Base-by-base conservation (phyloP, 768 basidiomycete species). In the Trametes gibbosa region DNA sequence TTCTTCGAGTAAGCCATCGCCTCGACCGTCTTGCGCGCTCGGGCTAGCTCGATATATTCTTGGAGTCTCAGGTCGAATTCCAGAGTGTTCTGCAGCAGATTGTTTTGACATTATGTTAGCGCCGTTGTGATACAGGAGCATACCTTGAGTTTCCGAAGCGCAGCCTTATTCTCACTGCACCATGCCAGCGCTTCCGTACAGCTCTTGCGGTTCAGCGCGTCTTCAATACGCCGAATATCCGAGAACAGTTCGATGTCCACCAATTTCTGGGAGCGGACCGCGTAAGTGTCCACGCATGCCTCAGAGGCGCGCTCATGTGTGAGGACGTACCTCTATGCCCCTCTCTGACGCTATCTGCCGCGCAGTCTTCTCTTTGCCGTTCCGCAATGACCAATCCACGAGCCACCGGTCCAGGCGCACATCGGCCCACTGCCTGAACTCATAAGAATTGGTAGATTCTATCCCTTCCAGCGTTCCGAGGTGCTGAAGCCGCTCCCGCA, bases 61-160 rank as follows among this genome's bases (percentile, higher is more conserved):
- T 99, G 97, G 41, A 97, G 80, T 45, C 97, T 86, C 47, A 99
- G 84, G 64, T 95, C 90, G 72, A 98, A 98, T 76, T 99, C 97
- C 43, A 99, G 84, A 9, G 92, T 89, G 75, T 89, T 94, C 95
- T 98, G 73, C 13, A 50, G 47, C 32, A 53, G 24, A 41, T 3
- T 29, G 5, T 17, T 42, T 24, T 23, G 16, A 19, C 9, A 24
- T n/a, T 13, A 10, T 50, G 13, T 40, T 34, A 13, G 10, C 40
- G 41, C 40, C 16, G 34, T 1, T 13, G n/a, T n/a, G 12, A 23
- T 40, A 1, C 1, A 7, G 35, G 19, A 9, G 5, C 70, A 53
- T 48, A 87, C 95, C 83, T 92, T 95, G 69, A 87, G 84, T 78
- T 98, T 98, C 52, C 92, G 86, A 61, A 99, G 81, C 13, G 92